Evolutionary conservation across 2,329 filamentous ascomycete genomes (phyloP), one percentile per base, ranked within the genome.

Genomic region (Incumbomyces lentus): DNA sequence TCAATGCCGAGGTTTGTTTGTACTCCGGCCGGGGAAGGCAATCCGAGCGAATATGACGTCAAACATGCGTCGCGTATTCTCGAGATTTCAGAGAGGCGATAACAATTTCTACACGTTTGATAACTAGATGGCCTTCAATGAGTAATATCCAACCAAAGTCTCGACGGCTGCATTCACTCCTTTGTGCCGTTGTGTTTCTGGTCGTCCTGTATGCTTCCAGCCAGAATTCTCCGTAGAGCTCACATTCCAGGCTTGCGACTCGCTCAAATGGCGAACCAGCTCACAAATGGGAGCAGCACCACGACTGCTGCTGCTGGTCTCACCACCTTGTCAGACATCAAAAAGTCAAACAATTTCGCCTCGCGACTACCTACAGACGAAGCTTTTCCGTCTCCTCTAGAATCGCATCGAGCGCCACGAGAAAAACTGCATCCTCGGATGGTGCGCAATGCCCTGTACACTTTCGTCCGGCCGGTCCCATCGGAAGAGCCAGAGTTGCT

Each of bases 371-470:
- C 89, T 2, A 66, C 87, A 7, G 92, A 98, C 60, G 65, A 81
- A 10, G 67, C 76, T 22, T 95, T 85, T 61, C 82, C 87, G 13
- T 93, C 87, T 0, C 88, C 92, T 0, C 75, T 80, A 50, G 75
- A 76, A 49, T 95, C 90, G 0, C 86, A 96, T 64, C 76, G 78
- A 55, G 87, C 86, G 1, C 82, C 87, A 1, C 80, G 90, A 58
- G 75, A 83, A 47, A 69, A 82, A 31, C 81, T 96, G 40, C 75
- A 77, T 1, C 90, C 92, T 13, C 83, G 89, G 40, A 74, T 87
- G 63, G 92, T 98, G 34, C 86, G 82, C 61, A 78, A 81, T 49
- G 90, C 92, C 3, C 68, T 90, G 42, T 98, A 86, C 67, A 94
- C 89, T 7, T 98, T 82, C 73, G 88, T 98, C 16, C 80, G 88